Base-by-base conservation (phyloP, 768 basidiomycete genomes). In the Suillus bovinus region DNA sequence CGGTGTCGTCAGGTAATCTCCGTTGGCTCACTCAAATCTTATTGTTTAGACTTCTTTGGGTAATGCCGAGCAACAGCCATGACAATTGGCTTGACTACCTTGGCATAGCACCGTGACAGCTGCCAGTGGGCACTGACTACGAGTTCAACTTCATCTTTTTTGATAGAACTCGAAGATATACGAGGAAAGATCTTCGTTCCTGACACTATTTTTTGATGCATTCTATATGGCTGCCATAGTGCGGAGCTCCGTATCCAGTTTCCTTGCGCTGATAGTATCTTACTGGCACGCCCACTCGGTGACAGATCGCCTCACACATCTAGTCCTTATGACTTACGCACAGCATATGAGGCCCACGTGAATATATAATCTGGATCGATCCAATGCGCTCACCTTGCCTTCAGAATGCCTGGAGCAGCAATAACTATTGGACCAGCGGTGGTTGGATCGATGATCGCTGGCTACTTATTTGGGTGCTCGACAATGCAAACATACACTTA, bases 381-480 rank as follows among this genome's bases (percentile, higher is more conserved):
- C 10, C 17, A 22, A 22, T 13, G 13, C n/a, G 22, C n/a, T 34
- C 14, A 34, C 33, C 33, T 55, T 55, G 5, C 14, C 9, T 36
- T 17, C 16, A 10, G 5, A 55, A 55, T 38, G 54, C 24, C 54
- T 24, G 24, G 11, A 46, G 24, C 63, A 61, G 53, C 22, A 22
- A 7, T 61, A 22, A 61, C 53, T 38, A 52, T 61, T 22, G 53
- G 63, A 46, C 63, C 63, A 55, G 63, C 63, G 17, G 42, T 63
- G 34, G 34, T 62, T 10, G 61, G 58, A 33, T 33, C 44, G 5
- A 62, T 59, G 47, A 31, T 39, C 20, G 53, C 63, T 4, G 31
- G 60, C 53, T 61, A 22, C 31, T 47, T 56, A 13, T 63, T 63
- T n/a, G 63, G 63, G 4, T 63, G 63, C 24, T 52, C 63, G 27